A percentile compares a stretch with the other conserved stretches of the same genome.
Evolutionary conservation across 129 eudicot species (phyloP).

Genomic region (Tagetes patula): DNA sequence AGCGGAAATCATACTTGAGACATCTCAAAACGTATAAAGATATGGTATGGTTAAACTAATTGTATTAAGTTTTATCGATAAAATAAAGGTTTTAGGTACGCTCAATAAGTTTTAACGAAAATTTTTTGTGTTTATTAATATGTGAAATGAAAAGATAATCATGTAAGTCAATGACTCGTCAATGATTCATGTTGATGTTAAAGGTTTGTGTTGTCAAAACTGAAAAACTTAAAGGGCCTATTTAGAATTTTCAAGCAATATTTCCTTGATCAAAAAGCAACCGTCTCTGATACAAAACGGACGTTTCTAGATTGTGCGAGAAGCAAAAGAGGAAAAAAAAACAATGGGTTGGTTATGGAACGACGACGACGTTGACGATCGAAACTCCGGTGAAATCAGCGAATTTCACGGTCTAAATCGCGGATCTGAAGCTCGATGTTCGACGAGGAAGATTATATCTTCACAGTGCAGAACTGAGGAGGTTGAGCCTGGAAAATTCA

Average conservation of each 20-base stretch:
- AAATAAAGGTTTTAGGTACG: too few species aligned
- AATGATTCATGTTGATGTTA: too few species aligned
- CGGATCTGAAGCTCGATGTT: constrained; percentile 40
- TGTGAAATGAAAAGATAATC: too few species aligned
- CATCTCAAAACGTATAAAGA: too few species aligned
- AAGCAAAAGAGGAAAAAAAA: constrained; percentile 11
- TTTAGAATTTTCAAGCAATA: not conserved
- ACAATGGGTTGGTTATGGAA: constrained; percentile 68
- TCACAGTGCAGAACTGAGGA: constrained; percentile 84
- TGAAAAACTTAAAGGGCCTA: not conserved
- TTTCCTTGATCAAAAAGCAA: not conserved
- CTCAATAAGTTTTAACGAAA: too few species aligned
- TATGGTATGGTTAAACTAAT: too few species aligned
- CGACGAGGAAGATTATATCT: constrained; percentile 62
- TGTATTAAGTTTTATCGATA: too few species aligned
- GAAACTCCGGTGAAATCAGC: constrained; percentile 18
- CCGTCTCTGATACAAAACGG: constrained; percentile 3
- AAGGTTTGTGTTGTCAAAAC: not conserved
- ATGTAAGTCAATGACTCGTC: too few species aligned
- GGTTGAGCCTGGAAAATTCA: constrained; percentile 85
- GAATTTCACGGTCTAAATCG: constrained; percentile 23
- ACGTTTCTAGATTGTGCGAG: constrained; percentile 41
- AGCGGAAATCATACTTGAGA: too few species aligned
- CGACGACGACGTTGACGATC: constrained; percentile 31
- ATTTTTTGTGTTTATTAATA: too few species aligned